These are phyloP conservation scores for Fusarium longipes DNA, from an alignment of 2,329 filamentous ascomycete genomes.

Conservation along the genomic window DNA sequence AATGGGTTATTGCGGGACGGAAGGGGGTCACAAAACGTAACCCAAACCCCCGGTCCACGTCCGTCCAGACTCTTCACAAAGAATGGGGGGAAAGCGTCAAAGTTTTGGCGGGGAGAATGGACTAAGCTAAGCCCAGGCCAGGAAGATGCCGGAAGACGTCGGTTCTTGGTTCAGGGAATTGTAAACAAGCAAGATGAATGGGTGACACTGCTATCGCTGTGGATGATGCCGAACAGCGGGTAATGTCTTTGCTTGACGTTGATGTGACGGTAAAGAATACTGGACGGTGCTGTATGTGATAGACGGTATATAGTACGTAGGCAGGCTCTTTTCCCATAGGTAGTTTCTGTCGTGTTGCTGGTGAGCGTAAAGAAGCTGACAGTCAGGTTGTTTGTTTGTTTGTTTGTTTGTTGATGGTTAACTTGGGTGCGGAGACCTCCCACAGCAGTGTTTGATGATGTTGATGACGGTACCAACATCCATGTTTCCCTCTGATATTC, in stretches of 20 bases:
- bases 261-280: slow-evolving; percentile 30
- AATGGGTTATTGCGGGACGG: slow-evolving; percentile 40
- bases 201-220: slow-evolving; percentile 10
- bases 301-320: not conserved
- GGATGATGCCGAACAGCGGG: slow-evolving; percentile 22
- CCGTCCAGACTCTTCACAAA: slow-evolving; percentile 31
- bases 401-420: slow-evolving; percentile 17
- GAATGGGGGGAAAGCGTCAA: slow-evolving; percentile 31
- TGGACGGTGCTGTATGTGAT: not conserved
- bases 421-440: not conserved
- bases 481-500: slow-evolving; percentile 17
- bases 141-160: slow-evolving; percentile 37
- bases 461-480: slow-evolving; percentile 5
- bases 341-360: slow-evolving; percentile 7
- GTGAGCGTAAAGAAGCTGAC: slow-evolving; percentile 31
- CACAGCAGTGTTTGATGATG: not conserved
- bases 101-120: slow-evolving; percentile 33
- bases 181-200: slow-evolving; percentile 25
- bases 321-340: not conserved
- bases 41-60: slow-evolving; percentile 26
- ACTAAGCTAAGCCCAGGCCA: slow-evolving; percentile 19
- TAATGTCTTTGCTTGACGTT: slow-evolving; percentile 29
- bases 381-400: slow-evolving; percentile 29
- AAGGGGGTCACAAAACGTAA: slow-evolving; percentile 42
- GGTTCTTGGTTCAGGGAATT: not conserved